Evolutionary conservation across 345 rosid species (phyloP).

Genomic region (Eutrema japonicum): DNA sequence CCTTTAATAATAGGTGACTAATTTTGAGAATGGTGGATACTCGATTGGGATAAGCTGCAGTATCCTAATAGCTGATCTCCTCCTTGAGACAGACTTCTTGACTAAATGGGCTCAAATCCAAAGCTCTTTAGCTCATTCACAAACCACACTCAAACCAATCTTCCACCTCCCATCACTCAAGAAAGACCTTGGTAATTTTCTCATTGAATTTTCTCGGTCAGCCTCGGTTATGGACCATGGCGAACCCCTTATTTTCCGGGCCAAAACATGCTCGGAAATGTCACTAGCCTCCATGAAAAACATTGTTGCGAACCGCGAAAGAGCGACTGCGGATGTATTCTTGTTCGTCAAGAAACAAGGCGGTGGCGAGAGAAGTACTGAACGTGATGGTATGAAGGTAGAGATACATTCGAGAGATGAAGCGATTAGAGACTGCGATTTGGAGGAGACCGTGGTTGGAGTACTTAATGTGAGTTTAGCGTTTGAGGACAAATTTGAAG

Average conservation of each 20-base stretch:
- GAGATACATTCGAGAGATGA: slow-evolving; percentile 44
- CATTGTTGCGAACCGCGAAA: slow-evolving; percentile 36
- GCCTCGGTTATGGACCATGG: slow-evolving; percentile 44
- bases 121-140: slow-evolving; percentile 29
- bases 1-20: slow-evolving; percentile 60
- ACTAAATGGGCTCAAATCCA: slow-evolving; percentile 66
- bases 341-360: slow-evolving; percentile 54
- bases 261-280: slow-evolving; percentile 26
- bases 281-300: slow-evolving; percentile 49
- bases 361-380: neutral
- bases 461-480: slow-evolving; percentile 35
- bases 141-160: slow-evolving; percentile 45
- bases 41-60: slow-evolving; percentile 87
- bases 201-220: slow-evolving; percentile 27
- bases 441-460: slow-evolving; percentile 49
- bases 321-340: slow-evolving; percentile 36
- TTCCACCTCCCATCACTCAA: slow-evolving; percentile 61
- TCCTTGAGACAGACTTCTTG: slow-evolving; percentile 52
- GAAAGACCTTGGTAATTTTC: neutral
- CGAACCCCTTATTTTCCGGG: slow-evolving; percentile 46
- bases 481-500: slow-evolving; percentile 46
- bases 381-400: slow-evolving; percentile 37
- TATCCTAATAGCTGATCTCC: slow-evolving; percentile 62
- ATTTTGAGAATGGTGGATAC: slow-evolving; percentile 87
- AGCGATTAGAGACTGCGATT: slow-evolving; percentile 21